Base-by-base conservation (phyloP, 345 rosid genomes). In the Camelina sativa region DNA sequence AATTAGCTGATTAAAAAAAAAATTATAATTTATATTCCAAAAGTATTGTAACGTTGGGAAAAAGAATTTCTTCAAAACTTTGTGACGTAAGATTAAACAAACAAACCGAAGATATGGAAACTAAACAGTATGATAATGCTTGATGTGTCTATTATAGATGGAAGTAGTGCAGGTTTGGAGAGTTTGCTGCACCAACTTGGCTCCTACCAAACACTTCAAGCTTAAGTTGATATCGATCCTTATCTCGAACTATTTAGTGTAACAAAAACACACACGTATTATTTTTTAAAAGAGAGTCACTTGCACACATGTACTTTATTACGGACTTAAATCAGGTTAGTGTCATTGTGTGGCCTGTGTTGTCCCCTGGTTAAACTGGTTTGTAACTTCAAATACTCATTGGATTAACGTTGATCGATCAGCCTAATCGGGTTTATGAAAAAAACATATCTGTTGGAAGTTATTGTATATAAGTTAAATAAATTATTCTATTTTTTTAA, bases 131-230 rank as follows among this genome's bases (percentile, higher is more conserved):
- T 46, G n/a, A 13, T 25, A 28, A 38, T 71, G 22, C 6, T 37
- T 37, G 11, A 51, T 51, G 53, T 53, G 12, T 73, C 15, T 32
- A 34, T 30, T 13, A 43, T 20, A 54, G 20, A 63, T 64, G 13
- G 38, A 20, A 7, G 57, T 32, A 53, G 17, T 41, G 23, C 25
- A 64, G 11, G 56, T 73, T 64, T 44, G 71, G 64, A 64, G 64
- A 64, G 71, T 64, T 73, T 64, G 71, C 64, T 73, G 57, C 63
- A 64, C 55, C 71, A 73, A 55, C 77, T 43, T 28, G 20, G 6
- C 34, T 64, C 12, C 16, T 43, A 72, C 69, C 43, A 72, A 48
- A 63, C 53, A 40, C 50, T 28, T 5, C 16, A 41, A 58, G 30
- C 47, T 52, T 53, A 22, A 20, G 69, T 47, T n/a, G n/a, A 16